Base-by-base conservation (phyloP, 2,329 filamentous ascomycete genomes). In the Sporothrix brunneoviolacea region DNA sequence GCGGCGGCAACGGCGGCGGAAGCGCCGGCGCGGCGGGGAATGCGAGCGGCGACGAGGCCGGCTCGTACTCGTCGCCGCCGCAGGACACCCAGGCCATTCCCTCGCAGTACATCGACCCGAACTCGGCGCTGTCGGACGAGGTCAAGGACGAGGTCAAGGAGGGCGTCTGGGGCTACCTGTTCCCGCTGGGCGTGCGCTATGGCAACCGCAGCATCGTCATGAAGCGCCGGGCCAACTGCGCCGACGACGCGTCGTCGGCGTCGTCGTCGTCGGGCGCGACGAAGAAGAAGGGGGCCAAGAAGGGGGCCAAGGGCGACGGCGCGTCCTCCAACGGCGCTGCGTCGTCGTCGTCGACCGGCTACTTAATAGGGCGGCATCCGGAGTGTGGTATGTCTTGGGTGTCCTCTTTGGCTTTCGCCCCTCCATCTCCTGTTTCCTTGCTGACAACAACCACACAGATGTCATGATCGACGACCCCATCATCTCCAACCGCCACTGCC, bases 81-180 rank as follows among this genome's bases (percentile, higher is more conserved):
- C 75, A 78, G 55, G 85, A 89, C 61, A 91, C 86, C 0, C 87
- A 91, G 63, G 76, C 83, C 0, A 80, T 86, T 54, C 59, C 62
- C n/a, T 91, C 88, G 8, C 93, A 98, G 68, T 87, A 86, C 61
- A 70, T 88, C 33, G 83, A 88, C 57, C 83, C 86, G 3, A 80
- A 88, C 24, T 72, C 80, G 52, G 78, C 80, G 22, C 77, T 91
- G 41, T 83, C 83, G 10, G 87, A 91, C 56, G 89, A 95, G 51
- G 87, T 94, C 4, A 80, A 91, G 55, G 87, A 95, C 63, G 90
- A 95, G 68, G 80, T 74, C 54, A 76, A 80, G 40, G 87, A 95
- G 64, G 89, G 89, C 8, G 89, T 97, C 1, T 98, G 93, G 93
- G 94, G 94, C 12, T 98, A 97, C 62, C 74, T 98, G 5, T 80